Base-by-base conservation (phyloP, 805 yeast species). In the Yarrowia divulgata region DNA sequence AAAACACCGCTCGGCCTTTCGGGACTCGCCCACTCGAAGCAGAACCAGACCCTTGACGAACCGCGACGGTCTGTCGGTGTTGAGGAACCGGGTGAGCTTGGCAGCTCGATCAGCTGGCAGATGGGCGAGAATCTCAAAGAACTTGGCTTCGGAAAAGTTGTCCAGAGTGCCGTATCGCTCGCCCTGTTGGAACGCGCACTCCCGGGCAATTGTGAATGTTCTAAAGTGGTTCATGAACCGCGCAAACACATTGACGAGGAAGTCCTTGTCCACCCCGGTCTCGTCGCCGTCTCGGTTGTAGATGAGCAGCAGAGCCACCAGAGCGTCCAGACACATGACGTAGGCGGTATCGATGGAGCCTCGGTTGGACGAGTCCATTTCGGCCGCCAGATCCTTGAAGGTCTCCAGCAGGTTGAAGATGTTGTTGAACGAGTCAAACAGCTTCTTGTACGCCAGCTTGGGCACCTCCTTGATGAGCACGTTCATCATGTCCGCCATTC, bases 1-100 rank as follows among this genome's bases (percentile, higher is more conserved):
- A 18, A 63, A 63, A 9, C 68, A 63, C 14, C 68, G 45, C 57
- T 48, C 39, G 46, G 68, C 57, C 57, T 63, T 63, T 63, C 68
- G 45, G 12, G 48, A 8, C 46, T 63, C 57, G 29, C 57, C 68
- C 29, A 23, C 39, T 13, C 68, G 68, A 18, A 63, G 46, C 35
- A 63, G 37, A 48, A 63, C 34, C 10, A 63, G 39, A n/a, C 57
- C 68, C 48, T 63, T 63, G 46, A 63, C 57, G 39, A 63, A 63
- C 32, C 32, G 12, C 7, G 57, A 48, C 0, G 23, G 29, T 29
- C 48, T 37, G 18, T 48, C 45, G 5, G 57, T 37, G 35, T 23
- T 19, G 39, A 63, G 40, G 48, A 48, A 63, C 13, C 68, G 43
- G 1, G 68, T 39, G 6, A 63, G 57, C 39, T 63, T 63, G n/a